Percentiles rank a stretch among this genome's conserved stretches.
phyloP scores from a whole-genome alignment of 192 early-diverging fungal species.

The Mortierella claussenii region DNA sequence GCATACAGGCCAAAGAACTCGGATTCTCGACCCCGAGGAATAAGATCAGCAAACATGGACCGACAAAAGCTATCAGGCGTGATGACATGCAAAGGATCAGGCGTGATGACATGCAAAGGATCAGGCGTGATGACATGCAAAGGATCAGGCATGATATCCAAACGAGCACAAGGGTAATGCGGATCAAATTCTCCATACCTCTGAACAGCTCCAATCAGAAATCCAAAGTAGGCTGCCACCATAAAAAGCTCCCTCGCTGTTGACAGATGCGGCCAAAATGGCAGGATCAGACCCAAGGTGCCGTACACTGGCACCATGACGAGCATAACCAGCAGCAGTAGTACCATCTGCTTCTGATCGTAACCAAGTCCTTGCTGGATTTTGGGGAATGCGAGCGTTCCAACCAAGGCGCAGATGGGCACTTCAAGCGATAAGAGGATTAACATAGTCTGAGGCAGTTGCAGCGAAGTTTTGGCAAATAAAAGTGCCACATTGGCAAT shows the following conservation, averaged over 20 bases:
- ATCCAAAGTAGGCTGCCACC: slow-evolving; percentile 53
- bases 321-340: slow-evolving; percentile 51
- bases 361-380: slow-evolving; percentile 51
- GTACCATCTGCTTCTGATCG: slow-evolving; percentile 53
- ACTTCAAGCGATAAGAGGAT: slow-evolving; percentile 63
- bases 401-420: slow-evolving; percentile 63
- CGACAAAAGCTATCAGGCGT: slow-evolving; percentile 60
- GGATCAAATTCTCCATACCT: slow-evolving; percentile 32
- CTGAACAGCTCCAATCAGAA: slow-evolving; percentile 54
- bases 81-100: no score
- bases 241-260: slow-evolving; percentile 44
- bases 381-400: slow-evolving; percentile 59
- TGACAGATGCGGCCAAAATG: slow-evolving; percentile 41
- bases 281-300: slow-evolving; percentile 45
- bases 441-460: slow-evolving; percentile 55
- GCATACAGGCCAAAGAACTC: slow-evolving; percentile 76
- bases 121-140: no score
- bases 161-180: background rate
- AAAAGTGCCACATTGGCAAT: slow-evolving; percentile 65
- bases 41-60: slow-evolving; percentile 66
- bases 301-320: slow-evolving; percentile 57
- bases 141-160: no score
- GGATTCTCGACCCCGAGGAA: slow-evolving; percentile 68
- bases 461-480: slow-evolving; percentile 66
- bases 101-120: no score